Evolutionary conservation across 2,329 filamentous ascomycete species (phyloP), one percentile per base, ranked within the genome.

Genomic region (Apiospora hydei): DNA sequence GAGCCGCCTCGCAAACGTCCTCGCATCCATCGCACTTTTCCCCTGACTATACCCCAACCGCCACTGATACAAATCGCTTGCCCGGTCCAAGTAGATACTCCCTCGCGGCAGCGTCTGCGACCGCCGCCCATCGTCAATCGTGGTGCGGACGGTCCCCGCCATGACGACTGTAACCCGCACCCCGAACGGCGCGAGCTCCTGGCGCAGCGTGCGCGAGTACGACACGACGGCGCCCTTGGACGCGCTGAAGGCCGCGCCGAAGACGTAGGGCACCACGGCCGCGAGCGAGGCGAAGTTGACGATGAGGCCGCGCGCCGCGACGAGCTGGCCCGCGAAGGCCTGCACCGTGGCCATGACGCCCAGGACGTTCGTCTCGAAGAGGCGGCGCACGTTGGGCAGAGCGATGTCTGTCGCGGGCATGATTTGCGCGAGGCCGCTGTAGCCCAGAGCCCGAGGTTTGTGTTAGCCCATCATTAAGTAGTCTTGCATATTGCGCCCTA

Each of bases 341-440:
- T 85, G 81, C 72, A 82, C 83, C 81, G 86, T 87, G 78, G 84
- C 83, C 85, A 89, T 88, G 73, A 86, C 83, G 67, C 85, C 86
- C 70, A 89, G 87, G 53, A 88, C 85, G 76, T 89, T 89, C 76
- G 85, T 84, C 76, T 88, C 87, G 71, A 86, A 89, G 4, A 84
- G 87, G 73, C 81, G 77, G 71, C 86, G 86, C 16, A 87, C 85
- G 70, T 88, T 85, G 73, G 85, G 83, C 13, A 88, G 76, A 71
- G 86, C 82, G 69, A 87, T 83, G 76, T 88, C 86, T 3, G 84
- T 81, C 1, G 85, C 85, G 0, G 86, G 85, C 67, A 84, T 83
- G 30, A 82, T 85, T 77, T 86, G 83, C 6, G 84, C 84, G 71
- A 84, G 82, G 72, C 86, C 86, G 61, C 86, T 87, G 72, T 14